These are phyloP conservation scores for Mycena galericulata DNA, from an alignment of 768 basidiomycete genomes.

Conservation along the genomic window DNA sequence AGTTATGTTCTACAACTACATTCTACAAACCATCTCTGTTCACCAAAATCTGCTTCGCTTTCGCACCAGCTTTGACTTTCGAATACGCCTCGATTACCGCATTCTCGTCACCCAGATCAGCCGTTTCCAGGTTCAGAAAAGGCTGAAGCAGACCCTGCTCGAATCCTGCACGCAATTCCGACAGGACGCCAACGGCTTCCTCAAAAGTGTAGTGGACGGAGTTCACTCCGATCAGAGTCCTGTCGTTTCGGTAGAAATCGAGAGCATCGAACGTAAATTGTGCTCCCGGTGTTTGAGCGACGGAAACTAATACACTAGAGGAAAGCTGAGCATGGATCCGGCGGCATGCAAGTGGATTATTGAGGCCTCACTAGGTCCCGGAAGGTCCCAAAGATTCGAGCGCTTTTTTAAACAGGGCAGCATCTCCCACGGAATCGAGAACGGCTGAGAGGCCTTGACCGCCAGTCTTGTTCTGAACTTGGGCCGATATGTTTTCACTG, in stretches of 20 bases:
- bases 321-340: neutral
- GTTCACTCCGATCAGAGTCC: slow-evolving; percentile 18
- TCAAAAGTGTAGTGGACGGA: neutral
- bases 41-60: slow-evolving; percentile 21
- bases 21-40: neutral
- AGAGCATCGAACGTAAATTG: slow-evolving; percentile 24
- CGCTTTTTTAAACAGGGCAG: slow-evolving; percentile 15
- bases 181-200: slow-evolving; percentile 3
- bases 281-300: slow-evolving; percentile 15
- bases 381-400: slow-evolving; percentile 12
- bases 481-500: neutral
- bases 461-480: slow-evolving; percentile 16
- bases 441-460: slow-evolving; percentile 14
- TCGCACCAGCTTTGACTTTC: slow-evolving; percentile 19
- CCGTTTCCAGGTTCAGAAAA: neutral
- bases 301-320: slow-evolving; percentile 17
- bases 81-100: slow-evolving; percentile 13
- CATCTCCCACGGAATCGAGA: slow-evolving; percentile 23
- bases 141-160: slow-evolving; percentile 16
- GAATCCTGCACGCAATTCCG: slow-evolving; percentile 18
- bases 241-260: slow-evolving; percentile 24
- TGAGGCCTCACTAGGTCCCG: slow-evolving; percentile 12
- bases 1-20: neutral
- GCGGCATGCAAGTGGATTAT: neutral
- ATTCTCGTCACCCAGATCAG: slow-evolving; percentile 11